A percentile compares a stretch with the other conserved stretches of the same genome.
These are phyloP conservation scores for Lichtheimia ornata DNA, from an alignment of 371 early-diverging fungal genomes.

Conservation along the genomic window DNA sequence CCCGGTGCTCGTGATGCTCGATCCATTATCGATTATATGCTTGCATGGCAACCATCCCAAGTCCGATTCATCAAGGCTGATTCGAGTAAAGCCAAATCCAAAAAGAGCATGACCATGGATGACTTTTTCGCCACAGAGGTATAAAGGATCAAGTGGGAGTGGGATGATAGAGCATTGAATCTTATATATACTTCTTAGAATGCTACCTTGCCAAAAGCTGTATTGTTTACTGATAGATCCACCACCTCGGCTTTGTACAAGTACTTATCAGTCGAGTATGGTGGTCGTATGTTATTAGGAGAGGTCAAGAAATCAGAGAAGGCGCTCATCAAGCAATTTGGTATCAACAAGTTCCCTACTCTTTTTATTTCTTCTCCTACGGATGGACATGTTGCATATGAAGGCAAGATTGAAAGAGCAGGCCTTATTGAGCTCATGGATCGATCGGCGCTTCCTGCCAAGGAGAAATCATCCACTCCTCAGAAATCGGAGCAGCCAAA, in stretches of 20 bases:
- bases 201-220: slow-evolving; percentile 59
- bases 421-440: slow-evolving; percentile 58
- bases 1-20: slow-evolving; percentile 80
- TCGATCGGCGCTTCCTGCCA: slow-evolving; percentile 48
- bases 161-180: not conserved
- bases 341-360: slow-evolving; percentile 63
- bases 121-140: slow-evolving; percentile 57
- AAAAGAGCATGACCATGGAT: slow-evolving; percentile 55
- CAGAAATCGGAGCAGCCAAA: slow-evolving; percentile 1
- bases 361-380: slow-evolving; percentile 59
- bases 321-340: slow-evolving; percentile 52
- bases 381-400: slow-evolving; percentile 30
- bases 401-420: slow-evolving; percentile 61
- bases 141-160: slow-evolving; percentile 4
- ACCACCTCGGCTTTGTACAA: slow-evolving; percentile 81
- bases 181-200: slow-evolving; percentile 16
- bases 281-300: slow-evolving; percentile 68
- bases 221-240: slow-evolving; percentile 78
- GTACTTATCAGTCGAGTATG: slow-evolving; percentile 78
- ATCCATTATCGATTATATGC: slow-evolving; percentile 71
- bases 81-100: slow-evolving; percentile 50
- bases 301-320: slow-evolving; percentile 65
- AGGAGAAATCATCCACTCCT: not conserved
- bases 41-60: slow-evolving; percentile 61
- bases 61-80: slow-evolving; percentile 54